These are phyloP conservation scores for Penicillium fuscoglaucum DNA, from an alignment of 2,329 filamentous ascomycete species.

Conservation along the genomic window DNA sequence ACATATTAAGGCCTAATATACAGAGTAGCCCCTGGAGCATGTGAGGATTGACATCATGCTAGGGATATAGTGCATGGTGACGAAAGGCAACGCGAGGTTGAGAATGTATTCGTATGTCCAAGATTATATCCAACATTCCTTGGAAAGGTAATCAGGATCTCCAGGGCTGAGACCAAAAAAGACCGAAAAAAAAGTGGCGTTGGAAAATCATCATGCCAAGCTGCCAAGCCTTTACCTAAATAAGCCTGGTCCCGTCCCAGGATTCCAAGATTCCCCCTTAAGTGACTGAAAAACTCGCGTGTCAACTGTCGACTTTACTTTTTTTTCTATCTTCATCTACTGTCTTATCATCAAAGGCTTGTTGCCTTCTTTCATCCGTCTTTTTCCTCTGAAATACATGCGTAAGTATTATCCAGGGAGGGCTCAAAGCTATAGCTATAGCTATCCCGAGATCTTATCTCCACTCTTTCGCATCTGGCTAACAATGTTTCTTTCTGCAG, in stretches of 20 bases:
- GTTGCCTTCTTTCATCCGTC: constrained; percentile 21
- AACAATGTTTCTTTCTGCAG: constrained; percentile 18
- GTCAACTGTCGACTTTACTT: constrained; percentile 1
- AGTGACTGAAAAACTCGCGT: neutral
- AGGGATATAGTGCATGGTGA: neutral
- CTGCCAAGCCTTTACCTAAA: constrained; percentile 20
- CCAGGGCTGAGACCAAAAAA: neutral
- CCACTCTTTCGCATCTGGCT: constrained; percentile 11
- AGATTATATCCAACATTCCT: neutral
- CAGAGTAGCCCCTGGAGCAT: neutral
- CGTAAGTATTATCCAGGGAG: constrained; percentile 27
- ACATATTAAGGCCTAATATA: constrained; percentile 4
- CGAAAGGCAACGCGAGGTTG: neutral
- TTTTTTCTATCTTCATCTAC: neutral
- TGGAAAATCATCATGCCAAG: constrained; percentile 11
- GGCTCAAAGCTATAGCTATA: neutral
- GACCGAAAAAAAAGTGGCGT: neutral
- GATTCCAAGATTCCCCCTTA: constrained; percentile 1
- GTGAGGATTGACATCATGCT: constrained; percentile 13
- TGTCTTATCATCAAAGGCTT: constrained; percentile 15
- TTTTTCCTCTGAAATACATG: constrained; percentile 36
- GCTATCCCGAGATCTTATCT: neutral
- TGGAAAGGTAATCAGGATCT: neutral
- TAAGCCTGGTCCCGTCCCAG: constrained; percentile 5
- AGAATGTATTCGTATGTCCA: neutral